Conservation (phyloP, 2,329 filamentous ascomycete genomes). For the Penicillium expansum region DNA sequence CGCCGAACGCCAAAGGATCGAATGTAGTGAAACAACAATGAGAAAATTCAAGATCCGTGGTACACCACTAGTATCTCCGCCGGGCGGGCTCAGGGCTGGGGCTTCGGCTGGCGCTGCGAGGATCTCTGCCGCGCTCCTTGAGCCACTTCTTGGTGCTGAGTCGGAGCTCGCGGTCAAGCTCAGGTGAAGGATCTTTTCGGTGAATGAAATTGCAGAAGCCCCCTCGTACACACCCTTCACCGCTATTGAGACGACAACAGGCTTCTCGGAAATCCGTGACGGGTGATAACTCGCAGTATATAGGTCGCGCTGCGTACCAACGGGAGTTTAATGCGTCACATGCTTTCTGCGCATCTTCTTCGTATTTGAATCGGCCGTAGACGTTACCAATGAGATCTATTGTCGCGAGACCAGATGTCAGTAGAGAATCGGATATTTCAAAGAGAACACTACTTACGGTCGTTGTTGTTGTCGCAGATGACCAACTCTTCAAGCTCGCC, state of each 20-base stretch:
- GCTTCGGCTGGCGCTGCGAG: conserved; percentile 75
- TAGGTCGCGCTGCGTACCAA: conserved; percentile 95
- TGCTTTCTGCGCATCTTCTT: conserved; percentile 88
- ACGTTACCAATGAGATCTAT: conserved; percentile 95
- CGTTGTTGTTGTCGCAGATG: conserved; percentile 99
- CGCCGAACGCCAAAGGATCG: conserved; percentile 24
- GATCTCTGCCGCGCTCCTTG: conserved; percentile 76
- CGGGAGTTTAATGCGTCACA: conserved; percentile 91
- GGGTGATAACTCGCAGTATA: conserved; percentile 96
- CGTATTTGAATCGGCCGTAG: conserved; percentile 99
- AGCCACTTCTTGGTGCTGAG: conserved; percentile 96
- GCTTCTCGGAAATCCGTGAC: conserved; percentile 98
- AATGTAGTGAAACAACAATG: conserved; percentile 12
- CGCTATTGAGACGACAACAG: conserved; percentile 89
- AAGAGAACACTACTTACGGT: conserved; percentile 61
- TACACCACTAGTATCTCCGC: conserved; percentile 59
- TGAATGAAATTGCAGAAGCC: conserved; percentile 99
- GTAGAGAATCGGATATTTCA: neutral
- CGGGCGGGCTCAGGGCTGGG: conserved; percentile 81
- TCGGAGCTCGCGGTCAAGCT: conserved; percentile 83
- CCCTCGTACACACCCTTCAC: conserved; percentile 91
- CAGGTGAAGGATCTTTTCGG: conserved; percentile 85
- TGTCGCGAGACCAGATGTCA: conserved; percentile 12
- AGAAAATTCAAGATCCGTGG: neutral
- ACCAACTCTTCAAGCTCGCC: conserved; percentile 97